Evolutionary conservation across 805 yeast species (phyloP), one percentile per base, ranked within the genome.

Genomic region (Candida ponderosae): DNA sequence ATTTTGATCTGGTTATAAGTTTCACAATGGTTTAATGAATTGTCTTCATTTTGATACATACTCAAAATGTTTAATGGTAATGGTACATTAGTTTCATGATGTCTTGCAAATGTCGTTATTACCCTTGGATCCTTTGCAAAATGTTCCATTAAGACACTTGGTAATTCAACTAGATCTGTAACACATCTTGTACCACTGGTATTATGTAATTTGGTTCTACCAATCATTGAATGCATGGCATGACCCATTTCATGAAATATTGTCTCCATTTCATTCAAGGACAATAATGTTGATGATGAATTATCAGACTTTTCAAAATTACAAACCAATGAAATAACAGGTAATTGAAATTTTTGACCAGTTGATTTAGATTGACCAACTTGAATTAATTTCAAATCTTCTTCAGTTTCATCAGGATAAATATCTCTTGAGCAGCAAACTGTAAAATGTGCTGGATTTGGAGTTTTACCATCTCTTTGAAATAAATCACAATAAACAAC

Each of bases 191-290:
- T 93, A 4, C 98, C 98, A 26, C 94, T 80, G 8, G 90, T 81
- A 56, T 88, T 93, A 56, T 93, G 98, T 36, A 90, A 62, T 31
- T 80, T 70, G 0, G 98, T 93, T 43, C 90, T 72, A 0, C 97
- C 98, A 17, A 93, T 63, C 96, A 93, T 90, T 3, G 97, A 86
- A 57, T 93, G 98, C 76, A 93, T 83, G 1, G 97, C 97, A 59
- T 93, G 98, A 1, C 98, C 98, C 96, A 93, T 88, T 60, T 93
- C 98, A 60, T 93, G 98, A 64, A 93, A 93, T 16, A 93, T 63
- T 0, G 98, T 93, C 50, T 90, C 96, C 17, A 90, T 88, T 51
- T 93, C 97, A 40, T 70, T 74, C 40, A 85, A 66, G 11, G 80
- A 67, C 29, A 90, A 60, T 16, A 84, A 62, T 23, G 89, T 79